These are phyloP conservation scores for Cladosporium velox DNA, from an alignment of 2,329 filamentous ascomycete species.

Conservation along the genomic window DNA sequence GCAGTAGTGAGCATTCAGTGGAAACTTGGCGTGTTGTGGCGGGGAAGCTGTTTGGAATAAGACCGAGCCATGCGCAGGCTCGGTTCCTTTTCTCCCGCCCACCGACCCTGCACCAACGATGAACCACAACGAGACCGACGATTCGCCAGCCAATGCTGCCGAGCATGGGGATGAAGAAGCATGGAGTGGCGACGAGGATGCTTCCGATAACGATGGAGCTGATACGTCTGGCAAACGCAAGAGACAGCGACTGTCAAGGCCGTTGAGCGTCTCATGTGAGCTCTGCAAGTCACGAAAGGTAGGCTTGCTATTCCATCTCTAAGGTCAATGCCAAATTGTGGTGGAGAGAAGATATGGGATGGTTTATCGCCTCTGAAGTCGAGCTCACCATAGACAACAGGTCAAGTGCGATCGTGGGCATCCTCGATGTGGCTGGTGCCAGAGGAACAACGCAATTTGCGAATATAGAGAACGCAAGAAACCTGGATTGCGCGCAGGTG, in stretches of 20 bases:
- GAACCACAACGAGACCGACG: conserved; percentile 26
- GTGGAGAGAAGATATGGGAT: not conserved
- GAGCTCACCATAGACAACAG: conserved; percentile 22
- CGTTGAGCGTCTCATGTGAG: conserved; percentile 63
- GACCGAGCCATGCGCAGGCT: conserved; percentile 13
- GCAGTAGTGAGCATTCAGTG: not conserved
- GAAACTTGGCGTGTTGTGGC: conserved; percentile 8
- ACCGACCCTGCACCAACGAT: conserved; percentile 21
- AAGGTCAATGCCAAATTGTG: not conserved
- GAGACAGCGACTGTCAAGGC: conserved; percentile 40
- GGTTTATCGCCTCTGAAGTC: not conserved
- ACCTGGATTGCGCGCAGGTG: conserved; percentile 55
- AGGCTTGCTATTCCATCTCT: conserved; percentile 24
- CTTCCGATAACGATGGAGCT: conserved; percentile 37
- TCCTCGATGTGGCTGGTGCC: conserved; percentile 73
- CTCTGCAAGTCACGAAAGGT: conserved; percentile 81
- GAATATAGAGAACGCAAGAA: conserved; percentile 73
- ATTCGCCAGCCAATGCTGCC: conserved; percentile 26
- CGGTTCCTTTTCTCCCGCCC: conserved; percentile 21
- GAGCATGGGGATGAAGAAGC: conserved; percentile 36
- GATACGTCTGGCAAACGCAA: conserved; percentile 48
- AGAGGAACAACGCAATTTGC: conserved; percentile 65
- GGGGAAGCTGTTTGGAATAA: conserved; percentile 11
- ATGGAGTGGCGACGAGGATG: conserved; percentile 42
- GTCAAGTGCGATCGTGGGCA: conserved; percentile 73